Conservation (phyloP, 345 rosid species). For the Diplotaxis tenuifolia region DNA sequence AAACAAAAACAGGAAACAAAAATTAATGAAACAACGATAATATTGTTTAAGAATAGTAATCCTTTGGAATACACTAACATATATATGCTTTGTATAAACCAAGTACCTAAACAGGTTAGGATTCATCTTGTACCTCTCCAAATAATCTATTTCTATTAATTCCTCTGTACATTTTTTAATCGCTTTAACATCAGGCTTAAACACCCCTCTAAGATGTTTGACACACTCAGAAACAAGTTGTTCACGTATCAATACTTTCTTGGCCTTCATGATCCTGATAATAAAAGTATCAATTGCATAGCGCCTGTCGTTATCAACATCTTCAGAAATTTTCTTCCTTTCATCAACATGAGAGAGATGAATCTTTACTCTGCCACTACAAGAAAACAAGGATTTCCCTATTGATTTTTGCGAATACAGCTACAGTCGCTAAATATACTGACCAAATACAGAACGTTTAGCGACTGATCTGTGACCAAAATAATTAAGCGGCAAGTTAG, state of each 20-base stretch:
- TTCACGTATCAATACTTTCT: conserved; percentile 77
- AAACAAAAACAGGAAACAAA: not conserved
- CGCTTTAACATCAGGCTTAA: conserved; percentile 44
- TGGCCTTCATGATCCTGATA: conserved; percentile 93
- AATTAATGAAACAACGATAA: not conserved
- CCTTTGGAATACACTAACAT: not conserved
- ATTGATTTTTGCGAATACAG: no score
- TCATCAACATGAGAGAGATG: conserved; percentile 94
- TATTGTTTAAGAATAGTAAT: not conserved
- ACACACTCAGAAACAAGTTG: conserved; percentile 85
- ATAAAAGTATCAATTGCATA: conserved; percentile 95
- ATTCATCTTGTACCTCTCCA: not conserved
- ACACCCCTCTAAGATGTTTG: conserved; percentile 87
- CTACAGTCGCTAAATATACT: no score
- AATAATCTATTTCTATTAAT: not conserved
- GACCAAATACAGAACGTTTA: no score
- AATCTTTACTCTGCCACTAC: conserved; percentile 81
- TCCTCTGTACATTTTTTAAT: not conserved
- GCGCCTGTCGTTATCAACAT: conserved; percentile 84
- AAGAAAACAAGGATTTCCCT: no score
- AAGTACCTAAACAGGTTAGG: not conserved
- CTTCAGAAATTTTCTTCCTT: conserved; percentile 91
- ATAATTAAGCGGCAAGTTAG: no score
- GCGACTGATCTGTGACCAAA: no score
- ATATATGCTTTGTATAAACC: not conserved